These are phyloP conservation scores for Trichosporon sp. DNA, from an alignment of 1,284 basidiomycete species.

Conservation along the genomic window DNA sequence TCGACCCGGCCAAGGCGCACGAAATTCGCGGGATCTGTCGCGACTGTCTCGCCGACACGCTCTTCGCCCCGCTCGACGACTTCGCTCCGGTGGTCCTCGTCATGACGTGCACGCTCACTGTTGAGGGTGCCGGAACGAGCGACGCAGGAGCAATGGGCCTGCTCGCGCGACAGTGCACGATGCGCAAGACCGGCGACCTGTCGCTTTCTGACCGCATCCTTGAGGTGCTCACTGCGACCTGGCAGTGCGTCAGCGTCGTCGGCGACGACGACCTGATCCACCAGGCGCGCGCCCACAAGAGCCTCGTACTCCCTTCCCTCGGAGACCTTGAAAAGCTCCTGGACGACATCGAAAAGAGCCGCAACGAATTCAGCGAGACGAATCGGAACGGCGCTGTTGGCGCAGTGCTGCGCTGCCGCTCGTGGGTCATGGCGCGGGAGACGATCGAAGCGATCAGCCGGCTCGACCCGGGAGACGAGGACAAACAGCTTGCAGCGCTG, in stretches of 20 bases:
- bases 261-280: constrained; percentile 23
- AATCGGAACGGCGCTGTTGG: neutral
- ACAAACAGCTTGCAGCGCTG: neutral
- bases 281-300: neutral
- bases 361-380: constrained; percentile 19
- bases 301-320: neutral
- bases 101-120: neutral
- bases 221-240: neutral
- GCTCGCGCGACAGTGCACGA: neutral
- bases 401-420: neutral
- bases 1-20: neutral
- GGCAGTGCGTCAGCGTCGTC: neutral
- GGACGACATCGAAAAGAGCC: neutral
- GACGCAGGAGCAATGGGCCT: neutral
- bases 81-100: neutral
- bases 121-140: neutral
- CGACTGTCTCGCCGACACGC: neutral
- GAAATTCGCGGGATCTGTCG: neutral
- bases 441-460: neutral
- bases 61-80: neutral
- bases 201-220: neutral
- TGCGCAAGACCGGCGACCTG: neutral
- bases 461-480: neutral
- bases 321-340: neutral
- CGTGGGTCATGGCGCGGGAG: constrained; percentile 4